Base-by-base conservation (phyloP, 164 flowering plant species). In the Annona cherimola region DNA sequence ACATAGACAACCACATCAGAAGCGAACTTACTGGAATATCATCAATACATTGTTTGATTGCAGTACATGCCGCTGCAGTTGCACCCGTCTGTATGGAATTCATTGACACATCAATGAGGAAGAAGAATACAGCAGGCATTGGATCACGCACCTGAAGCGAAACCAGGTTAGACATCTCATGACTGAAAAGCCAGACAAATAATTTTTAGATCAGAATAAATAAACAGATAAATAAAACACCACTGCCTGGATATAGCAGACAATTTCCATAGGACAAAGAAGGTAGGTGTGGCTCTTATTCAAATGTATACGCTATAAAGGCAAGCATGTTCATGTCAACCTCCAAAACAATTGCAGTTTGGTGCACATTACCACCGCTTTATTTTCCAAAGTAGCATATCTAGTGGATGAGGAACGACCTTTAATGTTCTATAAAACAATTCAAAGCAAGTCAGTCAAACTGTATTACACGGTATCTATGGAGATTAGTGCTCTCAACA, bases 11-110 rank as follows among this genome's bases (percentile, higher is more conserved):
- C 57, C 57, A 11, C 57, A 50, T 50, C 8, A 16, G 2, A 50
- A 50, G 14, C 12, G 45, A 77, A 84, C 97, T 92, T 83, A 96
- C 99, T 66, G 98, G 98, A 73, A 96, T 95, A 81, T 93, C 98
- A 45, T 86, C 64, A 82, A 96, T 87, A 72, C 89, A 93, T 93
- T 93, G 98, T 75, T 63, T 86, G 69, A 96, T 89, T 73, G 97
- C 96, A 87, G 91, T 93, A 81, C 99, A 96, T 66, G 99, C 95
- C 55, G 97, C 99, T 72, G 99, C 99, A 82, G 99, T 96, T 76
- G 98, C 98, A 78, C 98, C 99, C 69, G 96, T 93, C 80, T 92
- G 98, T 68, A 93, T 70, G 3, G 99, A 95, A 81, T 96, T 92
- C 97, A 92, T 86, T 40, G 99, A 96, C 50, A 96, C 99, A 83